phyloP scores from a whole-genome alignment of 108 stramenopile genomes.

The Aureococcus anophagefferens region DNA sequence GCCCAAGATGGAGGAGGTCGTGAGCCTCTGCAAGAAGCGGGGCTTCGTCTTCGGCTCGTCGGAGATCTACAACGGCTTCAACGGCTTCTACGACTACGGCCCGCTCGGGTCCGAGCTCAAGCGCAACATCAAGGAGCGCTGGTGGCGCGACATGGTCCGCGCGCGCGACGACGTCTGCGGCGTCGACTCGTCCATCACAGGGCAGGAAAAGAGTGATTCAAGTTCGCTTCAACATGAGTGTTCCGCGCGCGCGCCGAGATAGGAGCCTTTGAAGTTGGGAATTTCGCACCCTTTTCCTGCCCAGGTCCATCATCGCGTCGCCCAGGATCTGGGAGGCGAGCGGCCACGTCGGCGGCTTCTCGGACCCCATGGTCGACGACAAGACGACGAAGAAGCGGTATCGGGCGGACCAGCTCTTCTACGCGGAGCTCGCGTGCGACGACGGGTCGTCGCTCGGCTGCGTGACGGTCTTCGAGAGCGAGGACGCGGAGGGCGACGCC shows the following conservation, averaged over 20 bases:
- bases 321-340: slow-evolving; percentile 87
- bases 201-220: no score
- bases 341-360: slow-evolving; percentile 91
- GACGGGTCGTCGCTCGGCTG: background rate
- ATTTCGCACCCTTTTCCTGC: no score
- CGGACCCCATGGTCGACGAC: slow-evolving; percentile 96
- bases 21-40: slow-evolving; percentile 74
- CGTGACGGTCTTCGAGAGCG: background rate
- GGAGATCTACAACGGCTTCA: slow-evolving; percentile 92
- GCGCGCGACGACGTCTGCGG: slow-evolving; percentile 80
- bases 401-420: slow-evolving; percentile 88
- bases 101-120: slow-evolving; percentile 80
- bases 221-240: no score
- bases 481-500: background rate
- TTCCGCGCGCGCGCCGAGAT: no score
- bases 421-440: slow-evolving; percentile 51
- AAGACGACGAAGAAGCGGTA: slow-evolving; percentile 80
- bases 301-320: slow-evolving; percentile 88
- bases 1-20: background rate
- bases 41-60: slow-evolving; percentile 90
- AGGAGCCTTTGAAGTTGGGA: no score
- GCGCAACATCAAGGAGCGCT: slow-evolving; percentile 74
- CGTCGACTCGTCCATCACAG: slow-evolving; percentile 74
- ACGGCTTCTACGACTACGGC: slow-evolving; percentile 96
- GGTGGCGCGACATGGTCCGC: slow-evolving; percentile 86